Evolutionary conservation across 2,329 filamentous ascomycete species (phyloP).

Genomic region (Arthrobotrys entomopaga): DNA sequence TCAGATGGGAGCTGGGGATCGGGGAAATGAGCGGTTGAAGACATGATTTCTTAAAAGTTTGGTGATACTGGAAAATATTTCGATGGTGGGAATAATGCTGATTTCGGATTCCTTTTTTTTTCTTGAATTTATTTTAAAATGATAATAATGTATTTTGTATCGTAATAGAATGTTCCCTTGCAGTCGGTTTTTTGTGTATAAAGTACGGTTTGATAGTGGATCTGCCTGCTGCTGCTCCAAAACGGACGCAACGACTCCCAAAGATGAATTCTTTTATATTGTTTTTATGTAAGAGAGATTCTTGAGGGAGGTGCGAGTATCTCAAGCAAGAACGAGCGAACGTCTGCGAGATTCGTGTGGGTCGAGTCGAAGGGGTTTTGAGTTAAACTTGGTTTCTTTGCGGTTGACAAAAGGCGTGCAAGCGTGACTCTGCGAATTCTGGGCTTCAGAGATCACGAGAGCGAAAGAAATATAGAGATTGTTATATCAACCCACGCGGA

Average conservation of each 20-base stretch:
- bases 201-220: slow-evolving; percentile 1
- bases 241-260: slow-evolving; percentile 32
- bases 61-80: not conserved
- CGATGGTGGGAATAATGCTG: not conserved
- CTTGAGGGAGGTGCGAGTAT: slow-evolving; percentile 40
- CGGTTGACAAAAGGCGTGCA: not conserved
- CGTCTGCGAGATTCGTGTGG: slow-evolving; percentile 43
- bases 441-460: slow-evolving; percentile 29
- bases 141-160: slow-evolving; percentile 1
- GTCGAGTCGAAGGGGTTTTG: not conserved
- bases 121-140: not conserved
- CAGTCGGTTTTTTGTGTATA: not conserved
- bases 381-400: not conserved
- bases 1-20: slow-evolving; percentile 69
- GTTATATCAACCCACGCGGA: slow-evolving; percentile 11
- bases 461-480: slow-evolving; percentile 14
- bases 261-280: slow-evolving; percentile 9
- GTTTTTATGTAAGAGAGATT: slow-evolving; percentile 16
- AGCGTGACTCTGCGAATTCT: slow-evolving; percentile 21
- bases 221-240: not conserved
- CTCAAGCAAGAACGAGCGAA: slow-evolving; percentile 55
- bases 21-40: slow-evolving; percentile 32
- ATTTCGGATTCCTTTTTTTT: not conserved
- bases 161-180: not conserved
- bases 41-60: slow-evolving; percentile 13